phyloP scores from a whole-genome alignment of 805 yeast species.

The Ogataea trehalophila region DNA sequence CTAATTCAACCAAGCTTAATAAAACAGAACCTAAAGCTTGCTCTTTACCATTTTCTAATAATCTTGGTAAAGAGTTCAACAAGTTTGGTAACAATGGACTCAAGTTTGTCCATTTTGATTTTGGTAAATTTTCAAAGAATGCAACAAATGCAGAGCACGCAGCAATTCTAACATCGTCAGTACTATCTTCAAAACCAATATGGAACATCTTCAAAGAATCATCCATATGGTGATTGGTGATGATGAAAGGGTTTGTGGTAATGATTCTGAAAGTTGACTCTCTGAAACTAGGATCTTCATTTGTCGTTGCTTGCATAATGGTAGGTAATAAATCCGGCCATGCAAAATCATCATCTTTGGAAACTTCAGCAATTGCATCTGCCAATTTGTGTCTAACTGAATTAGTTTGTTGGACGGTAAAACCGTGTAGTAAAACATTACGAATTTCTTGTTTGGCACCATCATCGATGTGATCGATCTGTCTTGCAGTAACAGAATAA shows the following conservation, averaged over 20 bases:
- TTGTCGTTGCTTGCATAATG: conserved; percentile 54
- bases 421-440: conserved; percentile 64
- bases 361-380: conserved; percentile 91
- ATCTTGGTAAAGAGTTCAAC: conserved; percentile 81
- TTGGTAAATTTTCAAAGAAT: conserved; percentile 78
- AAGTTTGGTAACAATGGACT: conserved; percentile 78
- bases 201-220: conserved; percentile 67
- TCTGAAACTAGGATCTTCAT: conserved; percentile 58
- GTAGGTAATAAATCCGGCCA: conserved; percentile 84
- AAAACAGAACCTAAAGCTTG: conserved; percentile 81
- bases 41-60: conserved; percentile 74
- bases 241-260: conserved; percentile 74
- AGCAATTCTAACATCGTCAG: conserved; percentile 83
- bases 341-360: conserved; percentile 54
- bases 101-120: conserved; percentile 69
- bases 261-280: conserved; percentile 91
- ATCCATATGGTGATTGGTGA: conserved; percentile 40
- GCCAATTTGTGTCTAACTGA: conserved; percentile 86
- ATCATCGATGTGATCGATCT: conserved; percentile 63
- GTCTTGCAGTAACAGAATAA: conserved; percentile 64
- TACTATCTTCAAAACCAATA: conserved; percentile 72
- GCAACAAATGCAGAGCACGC: conserved; percentile 92
- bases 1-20: conserved; percentile 84
- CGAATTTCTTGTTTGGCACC: conserved; percentile 61
- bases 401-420: conserved; percentile 60